Evolutionary conservation across 2,329 filamentous ascomycete genomes (phyloP).

Genomic region (Acephala macrosclerotiorum): DNA sequence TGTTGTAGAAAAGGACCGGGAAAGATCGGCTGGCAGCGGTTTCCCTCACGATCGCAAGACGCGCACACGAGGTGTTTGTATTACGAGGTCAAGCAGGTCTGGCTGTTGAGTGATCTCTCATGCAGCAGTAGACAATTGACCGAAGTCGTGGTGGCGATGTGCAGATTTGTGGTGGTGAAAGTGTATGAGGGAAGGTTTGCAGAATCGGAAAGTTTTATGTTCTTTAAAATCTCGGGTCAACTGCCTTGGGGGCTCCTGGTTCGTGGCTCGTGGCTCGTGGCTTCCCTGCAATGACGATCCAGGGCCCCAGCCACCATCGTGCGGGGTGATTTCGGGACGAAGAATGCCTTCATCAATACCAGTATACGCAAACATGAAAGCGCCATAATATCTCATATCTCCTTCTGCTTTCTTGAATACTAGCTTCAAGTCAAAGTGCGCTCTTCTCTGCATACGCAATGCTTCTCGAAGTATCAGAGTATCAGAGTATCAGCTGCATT

Average conservation of each 20-base stretch:
- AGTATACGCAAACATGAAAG: background rate
- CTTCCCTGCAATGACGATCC: conserved; percentile 17
- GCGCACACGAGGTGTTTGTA: background rate
- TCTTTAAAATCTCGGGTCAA: conserved; percentile 2
- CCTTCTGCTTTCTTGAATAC: background rate
- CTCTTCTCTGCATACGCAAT: background rate
- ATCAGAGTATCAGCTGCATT: conserved; percentile 7
- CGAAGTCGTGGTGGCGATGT: background rate
- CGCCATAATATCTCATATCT: background rate
- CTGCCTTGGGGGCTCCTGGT: background rate
- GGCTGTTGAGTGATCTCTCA: background rate
- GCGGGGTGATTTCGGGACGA: background rate
- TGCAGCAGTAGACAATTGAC: background rate
- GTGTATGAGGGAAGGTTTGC: background rate
- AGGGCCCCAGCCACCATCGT: background rate
- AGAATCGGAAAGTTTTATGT: background rate
- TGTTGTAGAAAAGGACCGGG: conserved; percentile 18
- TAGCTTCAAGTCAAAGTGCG: background rate
- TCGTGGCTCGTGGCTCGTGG: background rate
- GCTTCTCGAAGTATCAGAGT: conserved; percentile 3
- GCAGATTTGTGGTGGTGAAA: background rate
- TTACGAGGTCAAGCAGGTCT: conserved; percentile 8
- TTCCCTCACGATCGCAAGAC: background rate
- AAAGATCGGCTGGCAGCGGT: conserved; percentile 31
- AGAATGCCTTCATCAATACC: background rate